Conservation (phyloP, 352 stramenopile species). For the Hyphochytrium catenoides region DNA sequence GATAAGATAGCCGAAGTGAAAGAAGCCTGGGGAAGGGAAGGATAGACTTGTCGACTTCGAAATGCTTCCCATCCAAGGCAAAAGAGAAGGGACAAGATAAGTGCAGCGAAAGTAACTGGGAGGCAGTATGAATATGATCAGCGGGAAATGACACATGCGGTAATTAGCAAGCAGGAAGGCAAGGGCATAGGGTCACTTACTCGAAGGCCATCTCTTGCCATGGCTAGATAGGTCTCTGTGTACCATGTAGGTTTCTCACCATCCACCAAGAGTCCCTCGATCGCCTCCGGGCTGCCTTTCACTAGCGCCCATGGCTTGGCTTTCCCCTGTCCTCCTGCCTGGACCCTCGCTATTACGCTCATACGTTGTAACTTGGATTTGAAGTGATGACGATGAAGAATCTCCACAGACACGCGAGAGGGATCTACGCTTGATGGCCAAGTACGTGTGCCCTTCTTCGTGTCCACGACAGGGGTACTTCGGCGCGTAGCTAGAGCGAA, state of each 20-base stretch:
- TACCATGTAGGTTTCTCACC: conserved; percentile 67
- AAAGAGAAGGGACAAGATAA: no score
- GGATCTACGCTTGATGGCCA: conserved; percentile 34
- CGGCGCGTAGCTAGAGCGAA: no score
- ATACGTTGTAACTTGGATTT: conserved; percentile 86
- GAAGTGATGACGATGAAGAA: conserved; percentile 85
- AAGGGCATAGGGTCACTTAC: no score
- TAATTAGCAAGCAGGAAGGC: no score
- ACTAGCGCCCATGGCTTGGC: conserved; percentile 56
- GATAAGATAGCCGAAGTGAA: no score
- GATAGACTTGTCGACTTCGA: no score
- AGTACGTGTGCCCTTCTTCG: conserved; percentile 35
- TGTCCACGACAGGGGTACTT: no score
- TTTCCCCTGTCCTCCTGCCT: conserved; percentile 17
- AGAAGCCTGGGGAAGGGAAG: no score
- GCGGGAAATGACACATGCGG: no score
- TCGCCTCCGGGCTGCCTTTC: conserved; percentile 89
- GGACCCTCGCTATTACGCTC: conserved; percentile 79
- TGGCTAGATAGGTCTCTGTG: conserved; percentile 53
- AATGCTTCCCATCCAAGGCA: no score
- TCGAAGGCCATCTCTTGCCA: conserved; percentile 54
- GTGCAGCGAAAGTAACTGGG: no score
- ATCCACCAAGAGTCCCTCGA: conserved; percentile 54
- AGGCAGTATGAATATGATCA: no score
- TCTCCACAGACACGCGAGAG: conserved; percentile 57